These are phyloP conservation scores for Xylaria sp. DNA, from an alignment of 495 filamentous ascomycete species.

Conservation along the genomic window DNA sequence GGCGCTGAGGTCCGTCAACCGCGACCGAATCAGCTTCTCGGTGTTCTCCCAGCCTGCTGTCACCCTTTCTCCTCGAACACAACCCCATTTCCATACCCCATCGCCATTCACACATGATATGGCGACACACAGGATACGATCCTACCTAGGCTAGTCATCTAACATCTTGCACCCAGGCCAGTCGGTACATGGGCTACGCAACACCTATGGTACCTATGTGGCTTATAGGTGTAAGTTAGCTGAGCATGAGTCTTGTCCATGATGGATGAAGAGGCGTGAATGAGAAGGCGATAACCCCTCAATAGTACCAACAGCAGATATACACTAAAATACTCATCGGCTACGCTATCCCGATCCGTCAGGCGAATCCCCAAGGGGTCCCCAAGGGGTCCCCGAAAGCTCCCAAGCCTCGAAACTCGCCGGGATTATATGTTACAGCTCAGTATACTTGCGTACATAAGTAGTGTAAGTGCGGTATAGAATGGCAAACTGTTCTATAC, in stretches of 20 bases:
- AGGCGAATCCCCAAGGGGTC: background rate
- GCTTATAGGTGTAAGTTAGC: background rate
- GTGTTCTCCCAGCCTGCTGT: conserved; percentile 38
- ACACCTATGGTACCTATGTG: background rate
- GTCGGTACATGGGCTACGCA: background rate
- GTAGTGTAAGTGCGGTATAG: background rate
- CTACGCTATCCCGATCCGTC: conserved; percentile 18
- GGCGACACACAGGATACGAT: conserved; percentile 9
- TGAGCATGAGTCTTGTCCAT: background rate
- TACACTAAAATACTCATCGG: conserved; percentile 8
- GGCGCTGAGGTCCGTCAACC: conserved; percentile 34
- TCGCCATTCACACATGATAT: conserved; percentile 15
- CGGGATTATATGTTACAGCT: background rate
- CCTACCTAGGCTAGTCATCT: background rate
- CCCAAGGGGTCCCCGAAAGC: background rate
- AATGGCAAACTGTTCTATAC: background rate
- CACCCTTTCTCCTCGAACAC: conserved; percentile 20
- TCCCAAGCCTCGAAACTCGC: background rate
- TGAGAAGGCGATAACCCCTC: background rate
- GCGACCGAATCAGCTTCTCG: conserved; percentile 42
- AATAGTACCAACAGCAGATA: background rate
- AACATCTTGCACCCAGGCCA: background rate
- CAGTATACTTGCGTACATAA: no score
- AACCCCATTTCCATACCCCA: background rate
- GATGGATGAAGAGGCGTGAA: background rate